Evolutionary conservation across 176 grass and related monocot genomes (phyloP), one percentile per base, ranked within the genome.

Genomic region (Eleusine coracana): DNA sequence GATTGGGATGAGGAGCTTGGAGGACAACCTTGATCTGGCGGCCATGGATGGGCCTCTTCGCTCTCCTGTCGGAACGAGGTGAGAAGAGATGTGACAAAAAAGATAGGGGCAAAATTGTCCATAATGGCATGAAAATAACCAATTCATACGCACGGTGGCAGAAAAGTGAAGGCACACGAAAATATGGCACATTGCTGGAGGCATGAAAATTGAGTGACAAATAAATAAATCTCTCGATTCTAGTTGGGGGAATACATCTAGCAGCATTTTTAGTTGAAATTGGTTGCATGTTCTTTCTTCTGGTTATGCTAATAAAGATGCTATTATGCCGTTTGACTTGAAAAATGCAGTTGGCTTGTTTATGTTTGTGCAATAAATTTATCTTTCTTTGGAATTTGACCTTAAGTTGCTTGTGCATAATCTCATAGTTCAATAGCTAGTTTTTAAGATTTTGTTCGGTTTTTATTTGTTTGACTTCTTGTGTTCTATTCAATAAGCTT

Each of bases 241-340:
- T 34, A 34, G 31, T 34, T 34, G 68, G 75, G 82, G 52, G 45
- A 66, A 80, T 42, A n/a, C 77, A 88, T 84, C 61, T 52, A n/a
- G 52, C 51, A 76, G 4, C 63, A 36, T 69, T 88, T 79, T 59
- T 5, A 14, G 31, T 75, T 69, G 48, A 61, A 70, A 64, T 76
- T 42, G 61, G 66, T 37, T 68, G 38, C 75, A 70, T 76, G 46
- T 77, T 38, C 60, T 15, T 15, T 50, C 66, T 83, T 83, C 67
- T 83, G 56, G 29, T 65, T 88, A 20, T 88, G 42, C 87, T 81
- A 25, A 80, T 75, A 28, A 80, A 89, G 51, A 70, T 70, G 76
- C 31, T 80, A 39, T 68, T 51, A 11, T 75, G 25, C 52, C 63
- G n/a, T 49, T 85, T 70, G 76, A 76, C 76, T 76, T 70, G 71